These are phyloP conservation scores for Termitomyces eurrhizus DNA, from an alignment of 768 basidiomycete genomes.

Conservation along the genomic window DNA sequence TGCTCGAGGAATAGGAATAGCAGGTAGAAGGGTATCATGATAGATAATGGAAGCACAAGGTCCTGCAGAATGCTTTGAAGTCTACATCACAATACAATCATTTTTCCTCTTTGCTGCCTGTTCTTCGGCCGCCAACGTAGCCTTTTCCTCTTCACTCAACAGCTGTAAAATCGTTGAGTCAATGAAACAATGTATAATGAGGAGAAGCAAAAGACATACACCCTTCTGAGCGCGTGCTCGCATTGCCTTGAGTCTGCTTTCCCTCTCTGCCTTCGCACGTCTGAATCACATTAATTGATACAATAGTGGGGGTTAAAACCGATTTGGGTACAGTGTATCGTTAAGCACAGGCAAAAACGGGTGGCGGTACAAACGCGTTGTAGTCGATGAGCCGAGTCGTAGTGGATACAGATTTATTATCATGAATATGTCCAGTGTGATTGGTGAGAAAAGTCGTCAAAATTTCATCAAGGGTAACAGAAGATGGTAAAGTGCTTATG, in stretches of 20 bases:
- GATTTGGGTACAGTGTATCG: conserved; percentile 17
- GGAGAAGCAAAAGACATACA: conserved; percentile 34
- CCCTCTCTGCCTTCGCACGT: conserved; percentile 71
- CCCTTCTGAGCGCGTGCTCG: conserved; percentile 73
- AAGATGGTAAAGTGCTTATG: conserved; percentile 40
- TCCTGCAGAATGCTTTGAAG: neutral
- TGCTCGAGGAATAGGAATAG: too few species aligned
- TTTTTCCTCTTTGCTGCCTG: conserved; percentile 39
- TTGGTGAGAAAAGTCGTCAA: conserved; percentile 8
- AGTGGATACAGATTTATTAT: conserved; percentile 30
- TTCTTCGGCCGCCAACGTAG: conserved; percentile 50
- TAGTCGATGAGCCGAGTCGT: conserved; percentile 33
- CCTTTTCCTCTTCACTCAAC: conserved; percentile 62
- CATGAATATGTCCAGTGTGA: conserved; percentile 6
- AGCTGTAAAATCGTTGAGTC: conserved; percentile 30
- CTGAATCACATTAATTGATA: conserved; percentile 29
- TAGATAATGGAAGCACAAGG: neutral
- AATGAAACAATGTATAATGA: neutral
- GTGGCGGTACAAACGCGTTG: conserved; percentile 59
- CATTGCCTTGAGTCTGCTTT: conserved; percentile 68
- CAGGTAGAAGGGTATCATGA: neutral
- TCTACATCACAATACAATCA: conserved; percentile 58
- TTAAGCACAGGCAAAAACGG: conserved; percentile 68
- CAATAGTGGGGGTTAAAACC: neutral
- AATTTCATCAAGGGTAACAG: conserved; percentile 16